Evolutionary conservation across 495 filamentous ascomycete species (phyloP).

Genomic region (Penicillium parvum): DNA sequence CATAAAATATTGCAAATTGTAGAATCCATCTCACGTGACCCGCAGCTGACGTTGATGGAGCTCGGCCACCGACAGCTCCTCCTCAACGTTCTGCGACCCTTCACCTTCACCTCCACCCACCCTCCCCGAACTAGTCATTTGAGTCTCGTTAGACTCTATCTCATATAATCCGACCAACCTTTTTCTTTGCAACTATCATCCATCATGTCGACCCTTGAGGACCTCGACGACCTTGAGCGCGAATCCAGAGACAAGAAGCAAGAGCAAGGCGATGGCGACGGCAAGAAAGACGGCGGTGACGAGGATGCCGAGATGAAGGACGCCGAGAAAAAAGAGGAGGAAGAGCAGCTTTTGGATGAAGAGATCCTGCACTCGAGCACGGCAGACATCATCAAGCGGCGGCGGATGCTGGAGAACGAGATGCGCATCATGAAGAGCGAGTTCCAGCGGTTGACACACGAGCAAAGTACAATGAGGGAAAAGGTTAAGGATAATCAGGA

Average conservation of each 20-base stretch:
- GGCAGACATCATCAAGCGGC: conserved; percentile 82
- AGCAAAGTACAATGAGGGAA: conserved; percentile 90
- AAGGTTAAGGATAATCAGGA: conserved; percentile 99
- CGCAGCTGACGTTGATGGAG: conserved; percentile 44
- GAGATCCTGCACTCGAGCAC: conserved; percentile 89
- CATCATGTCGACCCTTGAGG: conserved; percentile 80
- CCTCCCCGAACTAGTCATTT: conserved; percentile 9
- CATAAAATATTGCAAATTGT: not conserved
- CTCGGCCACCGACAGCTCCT: conserved; percentile 33
- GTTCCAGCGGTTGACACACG: conserved; percentile 86
- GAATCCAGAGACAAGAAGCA: conserved; percentile 74
- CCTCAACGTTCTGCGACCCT: conserved; percentile 25
- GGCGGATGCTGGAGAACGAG: conserved; percentile 91
- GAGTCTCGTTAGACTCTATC: conserved; percentile 1
- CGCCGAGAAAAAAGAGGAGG: conserved; percentile 64
- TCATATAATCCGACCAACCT: conserved; percentile 5
- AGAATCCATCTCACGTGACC: conserved; percentile 32
- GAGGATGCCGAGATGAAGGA: conserved; percentile 87
- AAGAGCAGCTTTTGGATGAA: conserved; percentile 78
- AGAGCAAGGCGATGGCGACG: conserved; percentile 52
- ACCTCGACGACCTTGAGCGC: conserved; percentile 73
- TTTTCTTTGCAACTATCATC: conserved; percentile 8
- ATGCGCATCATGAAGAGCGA: conserved; percentile 98
- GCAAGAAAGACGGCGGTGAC: conserved; percentile 56
- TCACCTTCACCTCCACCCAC: conserved; percentile 12